Conservation (phyloP, 2,329 filamentous ascomycete species). For the Verruconis gallopava region DNA sequence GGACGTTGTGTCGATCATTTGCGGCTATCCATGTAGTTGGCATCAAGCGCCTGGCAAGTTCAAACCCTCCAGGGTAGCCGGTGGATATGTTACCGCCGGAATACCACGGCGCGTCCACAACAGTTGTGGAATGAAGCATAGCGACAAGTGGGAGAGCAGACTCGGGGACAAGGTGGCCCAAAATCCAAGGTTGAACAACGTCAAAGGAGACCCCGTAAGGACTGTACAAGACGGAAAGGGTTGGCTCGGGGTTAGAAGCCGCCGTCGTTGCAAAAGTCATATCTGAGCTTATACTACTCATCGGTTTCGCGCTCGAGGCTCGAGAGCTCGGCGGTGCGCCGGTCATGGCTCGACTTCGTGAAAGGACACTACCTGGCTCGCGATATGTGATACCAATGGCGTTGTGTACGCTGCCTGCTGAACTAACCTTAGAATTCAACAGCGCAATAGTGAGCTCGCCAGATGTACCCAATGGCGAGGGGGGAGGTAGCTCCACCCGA, state of each 20-base stretch:
- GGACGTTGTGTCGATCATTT: constrained; percentile 31
- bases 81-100: constrained; percentile 44
- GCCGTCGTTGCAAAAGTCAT: constrained; percentile 14
- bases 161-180: constrained; percentile 41
- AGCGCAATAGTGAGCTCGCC: constrained; percentile 62
- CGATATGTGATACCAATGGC: constrained; percentile 62
- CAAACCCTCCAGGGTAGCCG: constrained; percentile 43
- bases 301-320: constrained; percentile 15
- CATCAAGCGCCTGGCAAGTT: constrained; percentile 41
- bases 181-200: constrained; percentile 42
- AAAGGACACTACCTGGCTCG: constrained; percentile 36
- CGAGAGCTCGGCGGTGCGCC: constrained; percentile 9
- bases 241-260: constrained; percentile 25
- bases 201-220: constrained; percentile 48
- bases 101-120: constrained; percentile 47
- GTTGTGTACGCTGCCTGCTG: constrained; percentile 45
- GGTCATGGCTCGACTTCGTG: constrained; percentile 9
- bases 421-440: constrained; percentile 47
- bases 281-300: constrained; percentile 19
- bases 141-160: constrained; percentile 49
- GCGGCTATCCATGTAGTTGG: constrained; percentile 48
- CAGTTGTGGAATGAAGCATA: constrained; percentile 52
- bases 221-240: constrained; percentile 50
- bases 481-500: constrained; percentile 38
- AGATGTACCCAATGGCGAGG: constrained; percentile 37